Evolutionary conservation across 805 yeast genomes (phyloP).

Genomic region (Schwanniomyces sp.): DNA sequence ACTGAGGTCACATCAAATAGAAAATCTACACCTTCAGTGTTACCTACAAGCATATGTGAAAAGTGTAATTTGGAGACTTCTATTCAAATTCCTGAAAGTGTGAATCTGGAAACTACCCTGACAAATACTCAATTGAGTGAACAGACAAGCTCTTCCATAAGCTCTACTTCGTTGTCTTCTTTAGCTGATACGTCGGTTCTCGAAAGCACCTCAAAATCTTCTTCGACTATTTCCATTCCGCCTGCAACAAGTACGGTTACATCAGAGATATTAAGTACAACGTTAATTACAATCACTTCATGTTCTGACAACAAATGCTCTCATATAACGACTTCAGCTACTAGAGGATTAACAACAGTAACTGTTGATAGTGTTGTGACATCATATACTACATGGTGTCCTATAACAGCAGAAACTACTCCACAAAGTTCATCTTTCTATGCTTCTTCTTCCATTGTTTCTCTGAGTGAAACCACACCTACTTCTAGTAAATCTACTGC

Average conservation of each 20-base stretch:
- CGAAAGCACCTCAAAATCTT: background rate
- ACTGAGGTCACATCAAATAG: background rate
- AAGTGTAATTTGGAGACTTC: no score
- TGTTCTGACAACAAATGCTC: constrained; percentile 25
- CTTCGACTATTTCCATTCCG: background rate
- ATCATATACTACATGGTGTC: constrained; percentile 17
- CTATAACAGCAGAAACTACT: constrained; percentile 7
- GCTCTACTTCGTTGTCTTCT: background rate
- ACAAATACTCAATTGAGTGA: no score
- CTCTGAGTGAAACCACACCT: no score
- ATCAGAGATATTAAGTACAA: constrained; percentile 3
- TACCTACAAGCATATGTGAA: no score
- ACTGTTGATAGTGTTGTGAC: constrained; percentile 7
- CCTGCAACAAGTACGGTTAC: background rate
- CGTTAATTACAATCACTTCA: constrained; percentile 25
- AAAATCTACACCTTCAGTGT: background rate
- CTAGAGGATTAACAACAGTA: constrained; percentile 17
- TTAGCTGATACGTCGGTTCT: background rate
- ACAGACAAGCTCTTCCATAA: no score
- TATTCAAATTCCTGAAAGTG: no score
- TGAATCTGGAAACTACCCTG: no score
- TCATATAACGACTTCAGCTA: constrained; percentile 3
- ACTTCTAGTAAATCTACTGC: background rate
- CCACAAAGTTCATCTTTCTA: background rate
- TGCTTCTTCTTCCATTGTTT: background rate